Conservation (phyloP, 2,329 filamentous ascomycete species). For the Teratosphaeria epicoccoides region DNA sequence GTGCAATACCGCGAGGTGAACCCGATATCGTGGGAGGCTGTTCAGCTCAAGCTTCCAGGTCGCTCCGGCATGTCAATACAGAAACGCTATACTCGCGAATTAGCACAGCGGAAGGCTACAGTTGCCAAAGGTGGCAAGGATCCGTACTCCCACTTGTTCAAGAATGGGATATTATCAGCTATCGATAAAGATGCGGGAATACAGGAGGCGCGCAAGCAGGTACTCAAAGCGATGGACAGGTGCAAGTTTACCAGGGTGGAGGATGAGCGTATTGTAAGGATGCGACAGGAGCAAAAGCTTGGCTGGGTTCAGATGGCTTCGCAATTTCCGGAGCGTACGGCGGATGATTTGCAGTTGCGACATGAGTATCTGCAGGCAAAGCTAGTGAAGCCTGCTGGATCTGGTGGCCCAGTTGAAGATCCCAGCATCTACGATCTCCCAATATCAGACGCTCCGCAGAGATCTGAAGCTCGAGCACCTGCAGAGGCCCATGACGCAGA, state of each 20-base stretch:
- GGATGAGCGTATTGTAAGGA: constrained; percentile 20
- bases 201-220: not conserved
- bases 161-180: not conserved
- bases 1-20: not conserved
- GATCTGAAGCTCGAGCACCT: not conserved
- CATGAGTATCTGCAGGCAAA: not conserved
- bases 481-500: not conserved
- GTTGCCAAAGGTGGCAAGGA: constrained; percentile 2
- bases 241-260: constrained; percentile 5
- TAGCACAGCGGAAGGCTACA: constrained; percentile 4
- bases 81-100: constrained; percentile 11
- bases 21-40: constrained; percentile 22
- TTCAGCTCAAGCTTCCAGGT: constrained; percentile 24
- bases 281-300: constrained; percentile 28
- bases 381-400: not conserved
- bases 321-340: not conserved
- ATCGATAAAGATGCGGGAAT: not conserved
- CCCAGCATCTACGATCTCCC: constrained; percentile 2
- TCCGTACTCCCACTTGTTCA: constrained; percentile 5
- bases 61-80: constrained; percentile 18
- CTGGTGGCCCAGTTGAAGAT: not conserved
- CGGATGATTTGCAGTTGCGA: not conserved
- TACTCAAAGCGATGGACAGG: constrained; percentile 12
- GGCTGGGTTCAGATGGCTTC: constrained; percentile 25
- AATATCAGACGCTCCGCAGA: not conserved